Evolutionary conservation across 208 protist genomes (phyloP), one percentile per base, ranked within the genome.

Genomic region (Trypanosoma avium): DNA sequence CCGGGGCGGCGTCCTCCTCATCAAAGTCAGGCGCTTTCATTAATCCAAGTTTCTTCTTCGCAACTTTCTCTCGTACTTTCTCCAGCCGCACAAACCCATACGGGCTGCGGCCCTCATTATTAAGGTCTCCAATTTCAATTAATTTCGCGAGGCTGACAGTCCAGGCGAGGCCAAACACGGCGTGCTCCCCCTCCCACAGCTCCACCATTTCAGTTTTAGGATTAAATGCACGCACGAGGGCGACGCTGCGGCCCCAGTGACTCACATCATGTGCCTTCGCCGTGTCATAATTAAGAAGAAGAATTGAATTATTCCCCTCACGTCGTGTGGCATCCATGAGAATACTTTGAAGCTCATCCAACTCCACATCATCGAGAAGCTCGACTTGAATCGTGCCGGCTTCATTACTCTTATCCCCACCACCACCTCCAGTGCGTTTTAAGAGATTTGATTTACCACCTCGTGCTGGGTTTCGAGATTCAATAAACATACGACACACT

Each of bases 231-330:
- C 81, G 81, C 67, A 94, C 70, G 29, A 90, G 67, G 4, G 83
- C 88, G 22, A 84, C 85, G 61, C 85, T 94, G 63, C 85, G 79
- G 17, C 82, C 85, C 52, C 84, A 79, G 49, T 82, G 69, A 4
- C 66, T 42, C 2, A 92, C 47, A 30, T 86, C 62, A 67, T 87
- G 83, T 15, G 78, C 84, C 48, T 75, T 84, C 30, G 70, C 62
- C 2, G 81, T 77, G 61, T 94, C 79, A 70, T 94, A 94, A 74
- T 94, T 94, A 29, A 94, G 63, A 30, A 94, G 77, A 49, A 92
- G 70, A 5, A 94, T 83, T 5, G 77, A 75, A 26, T 89, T 79
- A 36, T 67, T 67, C 21, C 33, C 50, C 22, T 66, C 56, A 17
- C 71, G 68, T 43, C 64, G 61, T 27, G 88, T 89, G 2, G 81